Evolutionary conservation across 2,329 filamentous ascomycete species (phyloP).

Genomic region (Arthrobotrys sphaeroides): DNA sequence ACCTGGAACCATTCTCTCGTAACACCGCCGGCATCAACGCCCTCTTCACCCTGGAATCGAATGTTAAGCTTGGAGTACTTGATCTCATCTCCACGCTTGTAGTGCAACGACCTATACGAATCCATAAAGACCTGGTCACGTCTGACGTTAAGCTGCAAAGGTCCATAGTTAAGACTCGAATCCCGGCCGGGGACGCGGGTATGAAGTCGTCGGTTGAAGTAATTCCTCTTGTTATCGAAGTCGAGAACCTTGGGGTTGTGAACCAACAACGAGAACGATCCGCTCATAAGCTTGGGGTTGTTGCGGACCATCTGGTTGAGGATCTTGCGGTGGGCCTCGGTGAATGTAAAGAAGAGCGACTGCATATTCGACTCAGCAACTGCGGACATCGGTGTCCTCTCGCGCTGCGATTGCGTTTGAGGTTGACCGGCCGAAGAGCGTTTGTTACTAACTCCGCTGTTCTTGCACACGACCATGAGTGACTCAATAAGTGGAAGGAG

Average conservation of each 20-base stretch:
- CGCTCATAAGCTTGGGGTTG: constrained; percentile 98
- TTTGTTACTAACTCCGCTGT: constrained; percentile 72
- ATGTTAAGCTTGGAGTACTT: constrained; percentile 99
- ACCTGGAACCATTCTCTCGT: constrained; percentile 99
- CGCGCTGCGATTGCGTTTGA: constrained; percentile 57
- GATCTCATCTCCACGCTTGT: constrained; percentile 95
- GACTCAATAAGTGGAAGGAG: constrained; percentile 93
- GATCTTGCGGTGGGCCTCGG: constrained; percentile 95
- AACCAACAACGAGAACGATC: constrained; percentile 92
- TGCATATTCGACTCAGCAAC: constrained; percentile 71
- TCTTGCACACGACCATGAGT: constrained; percentile 99
- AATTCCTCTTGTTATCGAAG: constrained; percentile 99
- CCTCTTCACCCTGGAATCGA: constrained; percentile 95
- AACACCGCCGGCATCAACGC: constrained; percentile 95
- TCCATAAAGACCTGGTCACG: constrained; percentile 97
- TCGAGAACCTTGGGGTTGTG: constrained; percentile 99
- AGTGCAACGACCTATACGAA: constrained; percentile 97
- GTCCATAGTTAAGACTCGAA: constrained; percentile 70
- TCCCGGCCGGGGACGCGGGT: constrained; percentile 76
- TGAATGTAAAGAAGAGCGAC: constrained; percentile 95
- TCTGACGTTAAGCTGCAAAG: constrained; percentile 85
- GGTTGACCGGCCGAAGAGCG: constrained; percentile 65
- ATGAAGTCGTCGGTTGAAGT: constrained; percentile 94
- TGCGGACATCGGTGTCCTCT: constrained; percentile 54
- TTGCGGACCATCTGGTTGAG: constrained; percentile 96